Evolutionary conservation across 2,329 filamentous ascomycete genomes (phyloP), one percentile per base, ranked within the genome.

Genomic region (Lecanicillium sp.): DNA sequence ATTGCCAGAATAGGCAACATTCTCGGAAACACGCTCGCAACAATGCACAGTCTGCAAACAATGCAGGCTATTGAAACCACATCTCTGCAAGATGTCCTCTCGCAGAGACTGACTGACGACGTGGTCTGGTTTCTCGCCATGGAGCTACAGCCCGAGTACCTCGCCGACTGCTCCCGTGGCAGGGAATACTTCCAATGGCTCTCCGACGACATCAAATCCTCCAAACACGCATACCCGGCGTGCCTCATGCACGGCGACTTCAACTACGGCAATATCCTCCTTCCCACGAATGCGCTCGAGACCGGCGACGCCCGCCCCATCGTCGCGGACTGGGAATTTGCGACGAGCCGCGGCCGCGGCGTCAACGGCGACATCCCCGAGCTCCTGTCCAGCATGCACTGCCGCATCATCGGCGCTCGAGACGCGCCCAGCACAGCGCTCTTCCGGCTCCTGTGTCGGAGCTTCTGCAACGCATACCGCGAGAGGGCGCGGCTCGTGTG

Each of bases 181-280:
- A 29, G 33, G 11, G 29, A 38, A n/a, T 49, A 49, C 12, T 49
- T 42, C 23, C 15, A 32, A 3, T 30, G 39, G 23, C 38, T 49
- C 15, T 27, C 30, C 4, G 39, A 49, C 21, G 46, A 49, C 21
- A 30, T 42, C 29, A 36, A 43, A 32, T 2, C 5, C 1, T 26
- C 26, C 5, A 33, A 17, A 20, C n/a, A 29, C 11, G 19, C 30
- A n/a, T 49, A 49, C 15, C 46, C 46, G 14, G 24, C 30, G 15
- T 49, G 46, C 17, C 20, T 49, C 5, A 37, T 42, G 32, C 46
- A 49, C 30, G 46, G 46, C 17, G 46, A 49, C 33, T 49, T 49
- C 27, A 41, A 49, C 23, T 49, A 38, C 21, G 46, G 46, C 38
- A 49, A 49, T 32, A 43, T 49, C 12, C 29, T 49, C 24, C 9